Base-by-base conservation (phyloP, 179 eudicot genomes). In the Sideroxylon spinosum region DNA sequence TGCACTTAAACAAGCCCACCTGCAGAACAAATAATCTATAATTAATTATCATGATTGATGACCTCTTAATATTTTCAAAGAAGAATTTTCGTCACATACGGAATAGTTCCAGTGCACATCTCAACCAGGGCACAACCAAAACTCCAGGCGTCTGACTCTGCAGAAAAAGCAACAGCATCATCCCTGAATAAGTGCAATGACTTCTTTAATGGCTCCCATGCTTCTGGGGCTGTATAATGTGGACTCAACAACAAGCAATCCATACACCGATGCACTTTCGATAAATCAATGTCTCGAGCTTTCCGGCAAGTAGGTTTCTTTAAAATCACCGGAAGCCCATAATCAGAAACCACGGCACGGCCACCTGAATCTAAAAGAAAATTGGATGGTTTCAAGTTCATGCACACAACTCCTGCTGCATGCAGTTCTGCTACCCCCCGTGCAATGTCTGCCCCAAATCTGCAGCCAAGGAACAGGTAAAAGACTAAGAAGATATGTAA, bases 51-150 rank as follows among this genome's bases (percentile, higher is more conserved):
- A 59, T 13, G 37, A 32, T 37, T 74, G 32, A 53, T 56, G 67
- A 72, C 55, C 76, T 32, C 20, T 56, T 57, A 53, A 3, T 37
- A 74, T 57, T 26, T 37, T 59, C 25, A 70, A 61, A 71, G 17
- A 37, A 57, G 19, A 32, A 44, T 55, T 48, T 26, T 65, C 8
- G 28, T 22, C 77, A 89, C 98, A 80, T 89, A 93, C 98, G 98
- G 97, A 59, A 85, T 83, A 46, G 98, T 82, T 59, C 98, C 98
- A 76, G 98, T 94, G 87, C 98, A 94, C 98, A 94, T 94, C 85
- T 94, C 98, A 77, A 94, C 97, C 82, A 94, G 85, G 71, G 98
- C 93, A 85, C 98, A 94, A 68, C 98, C 98, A 86, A 94, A 94
- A 83, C 98, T 94, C 98, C 98, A 94, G 67, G 97, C 90, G 89